phyloP scores from a whole-genome alignment of 129 eudicot species.

The Arctium minus region DNA sequence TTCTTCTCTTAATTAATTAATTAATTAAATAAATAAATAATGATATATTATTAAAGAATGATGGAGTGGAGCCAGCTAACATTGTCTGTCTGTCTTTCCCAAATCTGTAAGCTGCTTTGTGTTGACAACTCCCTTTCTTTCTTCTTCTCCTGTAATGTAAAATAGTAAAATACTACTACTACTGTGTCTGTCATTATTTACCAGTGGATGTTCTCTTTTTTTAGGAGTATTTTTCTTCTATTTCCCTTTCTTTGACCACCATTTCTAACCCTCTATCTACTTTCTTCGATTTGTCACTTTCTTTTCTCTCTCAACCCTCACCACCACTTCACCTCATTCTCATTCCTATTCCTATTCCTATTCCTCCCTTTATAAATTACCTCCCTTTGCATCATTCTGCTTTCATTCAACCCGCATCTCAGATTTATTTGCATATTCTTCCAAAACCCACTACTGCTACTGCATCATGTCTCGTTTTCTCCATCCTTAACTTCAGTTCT shows the following conservation, averaged over 20 bases:
- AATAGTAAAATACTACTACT: background rate
- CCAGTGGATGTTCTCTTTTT: slow-evolving; percentile 32
- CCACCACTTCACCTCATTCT: background rate
- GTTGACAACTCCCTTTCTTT: slow-evolving; percentile 4
- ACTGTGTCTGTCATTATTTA: background rate
- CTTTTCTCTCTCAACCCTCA: background rate
- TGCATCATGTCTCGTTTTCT: background rate
- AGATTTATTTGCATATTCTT: slow-evolving; percentile 17
- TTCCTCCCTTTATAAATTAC: slow-evolving; percentile 31
- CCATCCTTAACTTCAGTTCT: background rate
- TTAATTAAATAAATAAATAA: background rate
- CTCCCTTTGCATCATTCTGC: slow-evolving; percentile 9
- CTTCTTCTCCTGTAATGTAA: background rate
- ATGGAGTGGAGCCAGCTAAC: slow-evolving; percentile 28
- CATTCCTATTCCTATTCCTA: background rate
- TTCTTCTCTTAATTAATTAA: background rate
- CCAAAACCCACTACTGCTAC: background rate
- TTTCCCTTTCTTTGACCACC: slow-evolving; percentile 31
- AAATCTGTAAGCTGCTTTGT: slow-evolving; percentile 22
- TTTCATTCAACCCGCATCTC: background rate
- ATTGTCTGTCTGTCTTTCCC: slow-evolving; percentile 18
- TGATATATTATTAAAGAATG: background rate
- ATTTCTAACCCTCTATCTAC: slow-evolving; percentile 27
- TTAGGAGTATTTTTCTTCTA: background rate
- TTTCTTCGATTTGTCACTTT: slow-evolving; percentile 12